Evolutionary conservation across 208 protist species (phyloP), one percentile per base, ranked within the genome.

Genomic region (Leishmania lainsoni): DNA sequence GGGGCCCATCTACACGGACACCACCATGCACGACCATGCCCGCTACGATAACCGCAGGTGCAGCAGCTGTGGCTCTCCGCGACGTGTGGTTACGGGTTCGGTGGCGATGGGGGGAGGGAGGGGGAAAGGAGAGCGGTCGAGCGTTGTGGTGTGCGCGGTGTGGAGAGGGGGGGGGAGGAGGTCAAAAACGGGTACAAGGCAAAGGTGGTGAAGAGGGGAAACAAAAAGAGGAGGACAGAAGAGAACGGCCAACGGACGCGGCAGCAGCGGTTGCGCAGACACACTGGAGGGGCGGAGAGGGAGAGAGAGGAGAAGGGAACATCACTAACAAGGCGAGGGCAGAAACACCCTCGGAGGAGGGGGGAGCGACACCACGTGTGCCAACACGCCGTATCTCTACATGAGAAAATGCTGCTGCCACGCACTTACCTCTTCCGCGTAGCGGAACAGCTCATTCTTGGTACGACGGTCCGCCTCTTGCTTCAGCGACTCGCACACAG

Each of bases 331-430:
- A 68, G 32, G 61, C 5, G 61, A 54, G 35, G 35, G 35, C 35
- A 39, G 12, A 56, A 20, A 56, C 0, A 0, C 35, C 35, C 35
- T 39, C 35, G 26, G 29, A 6, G 58, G 26, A 2, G 22, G 2
- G 6, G 32, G 17, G 20, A 5, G 66, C 5, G n/a, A 22, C 42
- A 17, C 29, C 29, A 78, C 49, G 51, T 22, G 66, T 66, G 79
- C 26, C 48, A 9, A 1, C 54, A 42, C 22, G 78, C 29, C 61
- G 12, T 39, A 3, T 68, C 10, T n/a, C 66, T 48, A 45, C 42
- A 88, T n/a, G 16, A 83, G 83, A 63, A 92, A 81, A 29, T 92
- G 88, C 32, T 91, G 93, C 66, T 97, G 94, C 94, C 94, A 97
- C 45, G 87, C 90, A 32, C 86, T 95, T 29, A 94, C 84, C 65